A percentile compares a stretch with the other conserved stretches of the same genome.
These are phyloP conservation scores for Penicillium psychrosexuale DNA, from an alignment of 2,329 filamentous ascomycete genomes.

Conservation along the genomic window DNA sequence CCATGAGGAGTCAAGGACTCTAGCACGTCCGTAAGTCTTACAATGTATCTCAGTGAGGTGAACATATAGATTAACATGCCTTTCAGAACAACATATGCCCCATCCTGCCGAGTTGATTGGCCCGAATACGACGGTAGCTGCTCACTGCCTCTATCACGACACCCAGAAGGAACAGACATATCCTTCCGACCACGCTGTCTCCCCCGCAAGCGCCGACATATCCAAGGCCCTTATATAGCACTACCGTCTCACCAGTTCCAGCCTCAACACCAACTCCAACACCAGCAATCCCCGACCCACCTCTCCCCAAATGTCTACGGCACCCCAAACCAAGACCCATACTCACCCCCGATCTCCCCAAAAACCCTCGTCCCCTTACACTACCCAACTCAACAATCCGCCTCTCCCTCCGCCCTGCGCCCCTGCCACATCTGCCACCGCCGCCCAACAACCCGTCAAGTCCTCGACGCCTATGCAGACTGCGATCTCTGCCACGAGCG, in stretches of 20 bases:
- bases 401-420: conserved; percentile 31
- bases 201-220: conserved; percentile 25
- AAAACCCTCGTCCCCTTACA: conserved; percentile 27
- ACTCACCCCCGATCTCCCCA: conserved; percentile 28
- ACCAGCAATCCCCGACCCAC: conserved; percentile 14
- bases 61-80: neutral
- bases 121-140: conserved; percentile 11
- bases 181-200: conserved; percentile 23
- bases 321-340: conserved; percentile 13
- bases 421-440: conserved; percentile 45
- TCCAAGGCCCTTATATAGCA: conserved; percentile 20
- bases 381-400: conserved; percentile 16
- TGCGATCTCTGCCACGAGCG: conserved; percentile 40
- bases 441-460: conserved; percentile 39
- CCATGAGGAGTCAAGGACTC: conserved; percentile 17
- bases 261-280: conserved; percentile 3
- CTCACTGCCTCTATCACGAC: conserved; percentile 15
- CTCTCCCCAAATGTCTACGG: conserved; percentile 24
- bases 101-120: conserved; percentile 14
- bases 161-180: conserved; percentile 15
- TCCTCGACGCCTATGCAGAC: conserved; percentile 42
- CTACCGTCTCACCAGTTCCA: conserved; percentile 6
- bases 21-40: conserved; percentile 19
- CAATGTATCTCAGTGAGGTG: neutral
- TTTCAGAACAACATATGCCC: conserved; percentile 15